These are phyloP conservation scores for Mycena leptocephala DNA, from an alignment of 768 basidiomycete genomes.

Conservation along the genomic window DNA sequence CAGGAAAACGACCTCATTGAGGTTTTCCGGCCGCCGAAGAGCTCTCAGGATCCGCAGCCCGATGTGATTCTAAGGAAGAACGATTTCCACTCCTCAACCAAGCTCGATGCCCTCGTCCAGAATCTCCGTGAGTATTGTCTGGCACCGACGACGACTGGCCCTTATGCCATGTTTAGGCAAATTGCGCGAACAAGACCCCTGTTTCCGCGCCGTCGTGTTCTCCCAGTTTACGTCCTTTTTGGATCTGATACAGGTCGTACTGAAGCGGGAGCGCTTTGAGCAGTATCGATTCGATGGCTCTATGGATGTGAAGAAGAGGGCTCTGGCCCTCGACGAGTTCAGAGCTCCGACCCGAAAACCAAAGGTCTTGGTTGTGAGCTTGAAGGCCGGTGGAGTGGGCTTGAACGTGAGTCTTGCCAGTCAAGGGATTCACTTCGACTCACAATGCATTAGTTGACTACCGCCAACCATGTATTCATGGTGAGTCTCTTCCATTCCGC, in stretches of 20 bases:
- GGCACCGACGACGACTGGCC: neutral
- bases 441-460: conserved; percentile 69
- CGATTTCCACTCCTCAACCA: conserved; percentile 92
- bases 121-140: conserved; percentile 71
- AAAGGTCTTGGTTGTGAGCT: conserved; percentile 82
- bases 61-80: conserved; percentile 79
- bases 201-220: conserved; percentile 90
- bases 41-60: conserved; percentile 57
- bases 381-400: conserved; percentile 95
- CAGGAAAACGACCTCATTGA: conserved; percentile 78
- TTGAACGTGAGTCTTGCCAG: conserved; percentile 74
- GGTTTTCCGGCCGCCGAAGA: conserved; percentile 62
- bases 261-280: conserved; percentile 79
- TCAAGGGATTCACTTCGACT: neutral
- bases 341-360: conserved; percentile 78
- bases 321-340: conserved; percentile 84
- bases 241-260: conserved; percentile 81
- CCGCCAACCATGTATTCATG: conserved; percentile 91
- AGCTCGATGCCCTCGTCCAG: conserved; percentile 86
- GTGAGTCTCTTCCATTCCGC: conserved; percentile 54
- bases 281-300: conserved; percentile 93
- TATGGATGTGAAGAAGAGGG: conserved; percentile 90
- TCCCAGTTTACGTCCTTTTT: conserved; percentile 93
- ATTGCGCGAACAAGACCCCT: conserved; percentile 79
- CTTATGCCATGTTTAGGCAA: conserved; percentile 58